Base-by-base conservation (phyloP, 257 asterid species). In the Nicotiana sylvestris region DNA sequence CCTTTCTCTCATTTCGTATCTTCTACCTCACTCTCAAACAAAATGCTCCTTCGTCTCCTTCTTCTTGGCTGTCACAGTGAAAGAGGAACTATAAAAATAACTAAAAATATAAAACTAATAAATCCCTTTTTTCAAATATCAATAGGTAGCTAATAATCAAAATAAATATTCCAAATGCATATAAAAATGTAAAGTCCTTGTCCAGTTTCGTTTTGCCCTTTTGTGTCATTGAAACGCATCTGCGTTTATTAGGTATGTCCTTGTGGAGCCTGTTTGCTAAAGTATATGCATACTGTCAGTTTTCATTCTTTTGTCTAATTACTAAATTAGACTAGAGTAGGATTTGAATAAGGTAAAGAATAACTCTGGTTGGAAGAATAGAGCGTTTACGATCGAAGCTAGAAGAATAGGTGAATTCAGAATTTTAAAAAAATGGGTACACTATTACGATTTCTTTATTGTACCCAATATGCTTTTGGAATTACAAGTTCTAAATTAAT, bases 41-140 rank as follows among this genome's bases (percentile, higher is more conserved):
- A 92, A 85, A 84, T 61, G 62, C 72, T 64, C 91, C 87, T 82
- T 86, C 93, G 90, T 89, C 94, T 90, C 79, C 87, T 84, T 84
- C 67, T 84, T 61, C 81, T 81, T 72, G 82, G 87, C 88, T 83
- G 43, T 66, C 92, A 82, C 85, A 76, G 83, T 85, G 81, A 86
- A 85, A 88, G 92, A 87, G 84, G 85, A 4, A 49, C 79, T 74
- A 49, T 74, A 74, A 5, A 39, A 12, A 37, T 69, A 37, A 69
- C 2, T 1, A 69, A 10, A 17, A 67, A 67, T 2, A 68, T 32
- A 29, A 5, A 65, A 84, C 88, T 87, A 88, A 85, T 89, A 12
- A 29, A 29, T 29, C 76, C 74, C 83, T 85, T 83, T 66, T 68
- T 11, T 15, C 11, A 74, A 70, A 33, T 56, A 55, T 21, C 16